These are phyloP conservation scores for Borealophlyctis nickersoniae DNA, from an alignment of 192 early-diverging fungal species.

Conservation along the genomic window DNA sequence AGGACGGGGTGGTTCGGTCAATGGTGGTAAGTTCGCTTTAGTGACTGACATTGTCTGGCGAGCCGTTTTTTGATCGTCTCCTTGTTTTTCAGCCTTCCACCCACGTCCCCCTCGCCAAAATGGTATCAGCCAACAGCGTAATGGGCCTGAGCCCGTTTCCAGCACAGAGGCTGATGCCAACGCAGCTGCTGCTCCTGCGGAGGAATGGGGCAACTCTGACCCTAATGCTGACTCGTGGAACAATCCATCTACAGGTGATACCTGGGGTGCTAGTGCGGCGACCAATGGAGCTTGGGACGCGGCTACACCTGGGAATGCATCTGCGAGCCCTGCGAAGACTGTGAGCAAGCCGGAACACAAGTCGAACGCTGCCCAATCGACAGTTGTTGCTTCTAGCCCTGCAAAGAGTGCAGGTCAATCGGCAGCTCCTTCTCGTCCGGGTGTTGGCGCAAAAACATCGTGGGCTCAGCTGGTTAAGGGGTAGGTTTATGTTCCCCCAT, in stretches of 20 bases:
- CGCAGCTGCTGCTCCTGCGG: background rate
- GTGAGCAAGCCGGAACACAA: background rate
- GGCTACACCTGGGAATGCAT: background rate
- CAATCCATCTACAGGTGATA: background rate
- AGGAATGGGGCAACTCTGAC: constrained; percentile 7
- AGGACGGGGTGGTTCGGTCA: constrained; percentile 46
- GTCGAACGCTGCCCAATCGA: background rate
- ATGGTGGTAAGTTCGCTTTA: constrained; percentile 21
- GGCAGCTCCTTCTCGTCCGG: constrained; percentile 16
- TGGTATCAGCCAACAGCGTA: background rate
- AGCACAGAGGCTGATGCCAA: constrained; percentile 3
- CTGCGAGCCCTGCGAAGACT: background rate
- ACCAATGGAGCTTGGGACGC: background rate
- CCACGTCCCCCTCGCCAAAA: constrained; percentile 30
- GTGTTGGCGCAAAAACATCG: constrained; percentile 32
- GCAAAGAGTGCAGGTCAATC: constrained; percentile 4
- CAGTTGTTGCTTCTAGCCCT: no score
- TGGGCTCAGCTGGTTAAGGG: constrained; percentile 65
- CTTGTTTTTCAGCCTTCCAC: background rate
- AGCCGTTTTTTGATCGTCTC: background rate
- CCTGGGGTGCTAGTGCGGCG: constrained; percentile 16
- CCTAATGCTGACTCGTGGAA: no score
- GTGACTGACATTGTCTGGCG: background rate
- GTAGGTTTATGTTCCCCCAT: constrained; percentile 35
- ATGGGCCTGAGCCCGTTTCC: background rate